Percentiles rank a stretch among this genome's conserved stretches.
These are phyloP conservation scores for Crithidia bombi DNA, from an alignment of 208 protist genomes.

Conservation along the genomic window DNA sequence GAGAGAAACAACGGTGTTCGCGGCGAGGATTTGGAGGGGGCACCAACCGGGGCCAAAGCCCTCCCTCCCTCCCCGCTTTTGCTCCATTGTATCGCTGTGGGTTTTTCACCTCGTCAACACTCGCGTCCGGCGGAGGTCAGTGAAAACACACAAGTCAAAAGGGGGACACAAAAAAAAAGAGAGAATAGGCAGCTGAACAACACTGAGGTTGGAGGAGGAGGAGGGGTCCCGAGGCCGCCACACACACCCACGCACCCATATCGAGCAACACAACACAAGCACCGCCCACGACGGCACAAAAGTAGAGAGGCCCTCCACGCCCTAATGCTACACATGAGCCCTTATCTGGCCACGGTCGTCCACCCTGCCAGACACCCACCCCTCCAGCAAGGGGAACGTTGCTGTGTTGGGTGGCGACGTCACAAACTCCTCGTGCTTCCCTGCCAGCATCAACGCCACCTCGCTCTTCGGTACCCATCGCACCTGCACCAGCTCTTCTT, in stretches of 20 bases:
- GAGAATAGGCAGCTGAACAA: background rate
- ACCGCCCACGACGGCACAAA: no score
- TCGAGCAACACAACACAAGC: no score
- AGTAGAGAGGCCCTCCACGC: background rate
- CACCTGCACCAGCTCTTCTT: conserved; percentile 44
- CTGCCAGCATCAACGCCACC: conserved; percentile 37
- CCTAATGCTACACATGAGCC: background rate
- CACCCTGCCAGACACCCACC: conserved; percentile 42
- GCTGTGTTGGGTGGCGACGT: conserved; percentile 33
- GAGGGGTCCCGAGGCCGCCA: no score
- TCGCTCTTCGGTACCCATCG: conserved; percentile 54
- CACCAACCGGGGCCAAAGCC: no score
- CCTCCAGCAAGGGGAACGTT: conserved; percentile 33
- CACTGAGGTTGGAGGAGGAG: background rate
- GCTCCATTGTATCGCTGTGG: no score
- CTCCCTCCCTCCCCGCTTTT: no score
- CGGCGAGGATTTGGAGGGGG: no score
- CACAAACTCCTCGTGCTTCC: conserved; percentile 35
- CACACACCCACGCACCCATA: no score
- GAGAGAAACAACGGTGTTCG: no score
- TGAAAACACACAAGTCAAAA: no score
- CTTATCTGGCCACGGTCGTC: conserved; percentile 24
- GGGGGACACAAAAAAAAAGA: background rate
- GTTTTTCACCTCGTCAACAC: no score
- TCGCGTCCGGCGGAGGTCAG: no score